Base-by-base conservation (phyloP, 169 alveolate genomes). In the Plasmodium adleri region DNA sequence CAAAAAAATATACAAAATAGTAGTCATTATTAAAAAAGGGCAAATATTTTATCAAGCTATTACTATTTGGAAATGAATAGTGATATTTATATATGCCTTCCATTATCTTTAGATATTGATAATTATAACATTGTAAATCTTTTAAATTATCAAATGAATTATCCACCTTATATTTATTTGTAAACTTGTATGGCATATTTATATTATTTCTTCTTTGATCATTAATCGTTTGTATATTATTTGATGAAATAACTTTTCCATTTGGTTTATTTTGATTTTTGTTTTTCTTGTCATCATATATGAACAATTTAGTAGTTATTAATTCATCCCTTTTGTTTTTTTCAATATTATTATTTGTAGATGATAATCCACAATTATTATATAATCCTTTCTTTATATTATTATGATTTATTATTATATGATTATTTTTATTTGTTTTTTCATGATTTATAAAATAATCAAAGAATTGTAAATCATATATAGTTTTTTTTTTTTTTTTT, bases 1-100 rank as follows among this genome's bases (percentile, higher is more conserved):
- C 92, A 71, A 86, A 59, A 39, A 86, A 86, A 67, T 72, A 86
- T 26, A 32, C 67, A 72, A 86, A 58, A 86, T 86, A 67, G 17
- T 72, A 13, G 28, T 86, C 76, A 52, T 72, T 71, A 13, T 73
- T 50, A 10, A 86, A 72, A 73, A 86, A 86, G 4, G 75, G 50
- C 43, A 86, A 74, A 73, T 86, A 86, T 60, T 64, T 70, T 15
- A 86, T 49, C 26, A 86, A 52, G 54, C 70, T 86, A 20, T 8
- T 1, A 8, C 45, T 50, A 13, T 45, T 52, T n/a, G 15, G 20
- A 58, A 54, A 62, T 5, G 47, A 39, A 39, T 0, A 39, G 47
- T 39, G 10, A 43, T 70, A 28, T 66, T 52, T 78, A 58, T 80
- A 80, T 13, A 86, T 49, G n/a, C 64, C 75, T 64, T 86, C 76